A percentile compares a stretch with the other conserved stretches of the same genome.
These are phyloP conservation scores for Rhizomucor miehei DNA, from an alignment of 371 early-diverging fungal species.

Conservation along the genomic window DNA sequence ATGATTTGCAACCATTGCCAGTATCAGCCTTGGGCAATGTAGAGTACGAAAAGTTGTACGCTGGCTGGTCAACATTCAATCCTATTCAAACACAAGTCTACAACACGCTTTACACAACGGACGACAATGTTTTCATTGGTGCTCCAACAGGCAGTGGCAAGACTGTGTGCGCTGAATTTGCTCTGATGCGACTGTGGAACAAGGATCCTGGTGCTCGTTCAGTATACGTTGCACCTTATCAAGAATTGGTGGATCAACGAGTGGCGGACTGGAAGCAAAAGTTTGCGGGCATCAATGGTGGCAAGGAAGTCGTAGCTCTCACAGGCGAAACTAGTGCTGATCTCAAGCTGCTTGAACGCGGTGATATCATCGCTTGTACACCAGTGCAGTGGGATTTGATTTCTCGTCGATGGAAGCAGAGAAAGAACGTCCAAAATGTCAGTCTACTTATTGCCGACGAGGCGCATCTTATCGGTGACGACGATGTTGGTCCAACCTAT, in stretches of 20 bases:
- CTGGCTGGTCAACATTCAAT: slow-evolving; percentile 79
- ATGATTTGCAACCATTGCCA: slow-evolving; percentile 90
- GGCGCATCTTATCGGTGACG: slow-evolving; percentile 90
- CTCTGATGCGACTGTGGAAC: slow-evolving; percentile 84
- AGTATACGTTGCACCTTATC: slow-evolving; percentile 94
- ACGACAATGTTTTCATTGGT: slow-evolving; percentile 93
- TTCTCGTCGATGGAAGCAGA: slow-evolving; percentile 93
- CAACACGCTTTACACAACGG: slow-evolving; percentile 84
- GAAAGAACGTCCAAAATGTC: slow-evolving; percentile 87
- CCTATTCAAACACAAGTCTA: slow-evolving; percentile 97
- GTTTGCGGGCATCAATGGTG: slow-evolving; percentile 65
- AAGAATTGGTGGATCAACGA: slow-evolving; percentile 81
- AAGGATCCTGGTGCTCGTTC: slow-evolving; percentile 60
- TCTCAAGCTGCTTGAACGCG: slow-evolving; percentile 79
- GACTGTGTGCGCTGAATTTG: slow-evolving; percentile 96
- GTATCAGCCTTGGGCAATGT: slow-evolving; percentile 75
- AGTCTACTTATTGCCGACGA: slow-evolving; percentile 96
- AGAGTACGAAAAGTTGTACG: slow-evolving; percentile 68
- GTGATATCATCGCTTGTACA: slow-evolving; percentile 91
- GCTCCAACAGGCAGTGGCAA: slow-evolving; percentile 98
- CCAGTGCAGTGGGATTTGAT: slow-evolving; percentile 99
- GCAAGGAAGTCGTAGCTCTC: slow-evolving; percentile 81
- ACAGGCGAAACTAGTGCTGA: slow-evolving; percentile 97
- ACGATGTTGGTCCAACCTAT: slow-evolving; percentile 77
- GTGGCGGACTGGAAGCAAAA: slow-evolving; percentile 77